phyloP scores from a whole-genome alignment of 164 flowering plant genomes.

The Vitis rupestris region DNA sequence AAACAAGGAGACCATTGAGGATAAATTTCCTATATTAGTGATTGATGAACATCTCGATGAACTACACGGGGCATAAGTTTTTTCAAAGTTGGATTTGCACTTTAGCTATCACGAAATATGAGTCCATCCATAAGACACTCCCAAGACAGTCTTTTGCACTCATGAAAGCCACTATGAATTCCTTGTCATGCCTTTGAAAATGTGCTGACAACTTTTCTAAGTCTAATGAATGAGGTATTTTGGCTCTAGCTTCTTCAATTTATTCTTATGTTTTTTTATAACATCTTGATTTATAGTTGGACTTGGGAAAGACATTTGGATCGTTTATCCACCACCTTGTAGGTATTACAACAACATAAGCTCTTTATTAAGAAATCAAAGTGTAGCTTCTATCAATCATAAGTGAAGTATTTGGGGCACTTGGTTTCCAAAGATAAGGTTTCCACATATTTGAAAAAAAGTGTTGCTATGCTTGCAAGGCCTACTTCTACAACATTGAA shows the following conservation, averaged over 20 bases:
- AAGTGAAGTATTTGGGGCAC: conserved; percentile 11
- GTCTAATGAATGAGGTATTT: background rate
- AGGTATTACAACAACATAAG: background rate
- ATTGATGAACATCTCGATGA: conserved; percentile 11
- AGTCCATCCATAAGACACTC: background rate
- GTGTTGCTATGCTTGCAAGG: background rate
- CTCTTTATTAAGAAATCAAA: background rate
- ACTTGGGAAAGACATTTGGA: background rate
- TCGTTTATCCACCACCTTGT: background rate
- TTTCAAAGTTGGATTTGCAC: conserved; percentile 4
- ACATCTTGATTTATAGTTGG: conserved; percentile 4
- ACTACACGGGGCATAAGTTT: background rate
- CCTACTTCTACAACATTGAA: background rate
- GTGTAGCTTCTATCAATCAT: background rate
- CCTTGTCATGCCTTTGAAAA: conserved; percentile 12
- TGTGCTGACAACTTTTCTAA: conserved; percentile 4
- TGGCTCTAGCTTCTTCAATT: background rate
- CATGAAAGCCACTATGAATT: conserved; percentile 7
- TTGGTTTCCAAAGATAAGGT: background rate
- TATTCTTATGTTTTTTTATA: background rate
- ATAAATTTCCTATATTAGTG: conserved; percentile 2
- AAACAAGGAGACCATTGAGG: background rate
- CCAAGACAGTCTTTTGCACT: conserved; percentile 6
- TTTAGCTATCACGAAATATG: conserved; percentile 5
- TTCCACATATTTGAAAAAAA: background rate